Evolutionary conservation across 139 green algal genomes (phyloP).

Genomic region (Closterium sp.): DNA sequence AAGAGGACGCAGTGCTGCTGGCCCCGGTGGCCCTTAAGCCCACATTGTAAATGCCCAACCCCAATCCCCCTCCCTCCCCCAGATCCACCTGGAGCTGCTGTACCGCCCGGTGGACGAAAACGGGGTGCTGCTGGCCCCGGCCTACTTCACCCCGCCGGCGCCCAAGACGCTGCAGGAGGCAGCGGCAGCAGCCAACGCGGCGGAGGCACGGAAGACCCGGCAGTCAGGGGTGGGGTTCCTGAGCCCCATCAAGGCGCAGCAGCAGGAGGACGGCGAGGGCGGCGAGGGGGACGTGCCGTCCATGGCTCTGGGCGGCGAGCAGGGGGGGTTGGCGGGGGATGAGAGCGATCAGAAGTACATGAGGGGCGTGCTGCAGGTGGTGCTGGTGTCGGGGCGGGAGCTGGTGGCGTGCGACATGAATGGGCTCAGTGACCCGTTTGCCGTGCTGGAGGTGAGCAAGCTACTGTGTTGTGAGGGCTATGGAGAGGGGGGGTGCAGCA

Average conservation of each 20-base stretch:
- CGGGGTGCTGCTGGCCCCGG: not conserved
- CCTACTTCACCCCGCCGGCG: not conserved
- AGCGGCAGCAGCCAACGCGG: not conserved
- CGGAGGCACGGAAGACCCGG: not conserved
- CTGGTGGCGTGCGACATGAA: constrained; percentile 28
- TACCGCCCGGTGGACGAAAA: constrained; percentile 25
- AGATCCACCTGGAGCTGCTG: constrained; percentile 42
- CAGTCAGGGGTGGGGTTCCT: not conserved
- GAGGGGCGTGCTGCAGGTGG: constrained; percentile 38
- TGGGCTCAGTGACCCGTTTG: constrained; percentile 40
- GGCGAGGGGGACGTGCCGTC: not conserved
- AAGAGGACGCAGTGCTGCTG: too few species aligned
- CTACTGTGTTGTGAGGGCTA: not conserved
- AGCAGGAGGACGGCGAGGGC: not conserved
- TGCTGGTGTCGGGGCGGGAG: constrained; percentile 1
- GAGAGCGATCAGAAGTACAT: constrained; percentile 1
- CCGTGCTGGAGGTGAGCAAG: not conserved
- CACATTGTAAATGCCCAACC: not conserved
- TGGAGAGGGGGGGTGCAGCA: too few species aligned
- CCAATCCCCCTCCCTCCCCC: not conserved
- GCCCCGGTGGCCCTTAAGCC: too few species aligned
- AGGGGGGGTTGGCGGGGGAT: not conserved
- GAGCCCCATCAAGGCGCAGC: not conserved
- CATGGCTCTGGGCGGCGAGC: not conserved
- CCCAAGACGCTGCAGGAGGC: not conserved